Conservation (phyloP, 2,329 filamentous ascomycete species). For the Graphium sp. region DNA sequence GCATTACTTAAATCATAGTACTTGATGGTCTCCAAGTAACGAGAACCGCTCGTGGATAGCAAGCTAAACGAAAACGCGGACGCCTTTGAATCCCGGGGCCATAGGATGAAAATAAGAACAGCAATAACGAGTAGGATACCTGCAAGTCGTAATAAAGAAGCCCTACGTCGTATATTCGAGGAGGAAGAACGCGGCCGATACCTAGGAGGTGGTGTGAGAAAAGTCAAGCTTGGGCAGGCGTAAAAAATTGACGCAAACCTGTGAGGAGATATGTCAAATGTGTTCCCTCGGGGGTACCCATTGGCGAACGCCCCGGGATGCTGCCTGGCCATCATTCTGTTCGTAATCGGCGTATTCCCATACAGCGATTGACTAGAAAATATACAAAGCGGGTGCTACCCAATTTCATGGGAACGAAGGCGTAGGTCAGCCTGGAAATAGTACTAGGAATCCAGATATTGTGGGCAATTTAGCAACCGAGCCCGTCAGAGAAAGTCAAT, state of each 20-base stretch:
- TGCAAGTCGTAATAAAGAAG: too few relatives aligned
- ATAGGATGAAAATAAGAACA: constrained; percentile 61
- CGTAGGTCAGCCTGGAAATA: too few relatives aligned
- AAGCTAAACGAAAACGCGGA: constrained; percentile 54
- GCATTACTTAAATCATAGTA: constrained; percentile 93
- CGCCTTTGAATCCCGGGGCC: constrained; percentile 45
- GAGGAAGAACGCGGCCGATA: constrained; percentile 74
- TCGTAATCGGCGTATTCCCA: too few relatives aligned
- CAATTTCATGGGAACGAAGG: too few relatives aligned
- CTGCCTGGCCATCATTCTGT: constrained; percentile 78
- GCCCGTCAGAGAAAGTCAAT: too few relatives aligned
- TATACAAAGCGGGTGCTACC: too few relatives aligned
- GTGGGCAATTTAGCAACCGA: too few relatives aligned
- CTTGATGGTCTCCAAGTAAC: constrained; percentile 83
- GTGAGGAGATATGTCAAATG: constrained; percentile 79
- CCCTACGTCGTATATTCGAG: too few relatives aligned
- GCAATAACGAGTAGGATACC: too few relatives aligned
- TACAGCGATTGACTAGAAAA: too few relatives aligned
- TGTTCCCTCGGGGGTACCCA: constrained; percentile 62
- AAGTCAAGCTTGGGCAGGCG: too few relatives aligned
- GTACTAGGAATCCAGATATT: too few relatives aligned
- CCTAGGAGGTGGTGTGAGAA: constrained; percentile 26
- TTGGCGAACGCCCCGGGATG: constrained; percentile 59
- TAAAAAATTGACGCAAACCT: constrained; percentile 38
- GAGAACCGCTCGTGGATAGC: constrained; percentile 47